Conservation (phyloP, 1,139 yeast species). For the Taphrina confusa region DNA sequence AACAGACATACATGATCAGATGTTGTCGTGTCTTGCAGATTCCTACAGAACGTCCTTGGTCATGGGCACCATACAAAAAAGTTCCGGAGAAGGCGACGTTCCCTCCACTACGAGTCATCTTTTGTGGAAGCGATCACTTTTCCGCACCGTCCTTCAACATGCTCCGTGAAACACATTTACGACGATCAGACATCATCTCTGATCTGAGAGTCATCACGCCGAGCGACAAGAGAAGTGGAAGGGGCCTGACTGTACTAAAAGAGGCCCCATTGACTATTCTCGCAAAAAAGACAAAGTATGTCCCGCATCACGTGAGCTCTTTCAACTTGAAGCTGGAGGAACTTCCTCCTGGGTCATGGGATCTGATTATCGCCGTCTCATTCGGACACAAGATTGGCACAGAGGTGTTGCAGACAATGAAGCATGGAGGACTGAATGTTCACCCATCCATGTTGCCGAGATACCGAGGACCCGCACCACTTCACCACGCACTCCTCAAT, state of each 20-base stretch:
- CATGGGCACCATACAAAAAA: slow-evolving; percentile 31
- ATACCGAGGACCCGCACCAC: slow-evolving; percentile 87
- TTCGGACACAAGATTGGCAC: slow-evolving; percentile 80
- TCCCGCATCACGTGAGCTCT: not conserved
- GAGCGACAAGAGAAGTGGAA: slow-evolving; percentile 69
- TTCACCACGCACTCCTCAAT: slow-evolving; percentile 74
- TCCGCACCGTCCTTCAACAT: slow-evolving; percentile 61
- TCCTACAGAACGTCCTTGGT: slow-evolving; percentile 30
- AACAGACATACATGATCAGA: slow-evolving; percentile 4
- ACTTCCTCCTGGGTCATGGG: slow-evolving; percentile 46
- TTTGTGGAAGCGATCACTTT: slow-evolving; percentile 81
- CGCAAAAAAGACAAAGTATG: slow-evolving; percentile 1
- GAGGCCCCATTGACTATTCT: slow-evolving; percentile 19
- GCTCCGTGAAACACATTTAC: slow-evolving; percentile 49
- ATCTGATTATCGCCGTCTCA: slow-evolving; percentile 82
- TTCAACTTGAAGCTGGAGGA: slow-evolving; percentile 14
- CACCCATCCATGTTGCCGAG: slow-evolving; percentile 90
- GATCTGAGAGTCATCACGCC: slow-evolving; percentile 66
- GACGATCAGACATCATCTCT: slow-evolving; percentile 47
- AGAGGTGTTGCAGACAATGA: slow-evolving; percentile 53
- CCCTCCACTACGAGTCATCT: slow-evolving; percentile 53
- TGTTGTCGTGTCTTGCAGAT: slow-evolving; percentile 3
- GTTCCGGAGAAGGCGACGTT: slow-evolving; percentile 7
- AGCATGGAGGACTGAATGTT: slow-evolving; percentile 76
- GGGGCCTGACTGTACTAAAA: slow-evolving; percentile 52